Evolutionary conservation across 108 stramenopile genomes (phyloP).

Genomic region (Fragilaria crotonensis): DNA sequence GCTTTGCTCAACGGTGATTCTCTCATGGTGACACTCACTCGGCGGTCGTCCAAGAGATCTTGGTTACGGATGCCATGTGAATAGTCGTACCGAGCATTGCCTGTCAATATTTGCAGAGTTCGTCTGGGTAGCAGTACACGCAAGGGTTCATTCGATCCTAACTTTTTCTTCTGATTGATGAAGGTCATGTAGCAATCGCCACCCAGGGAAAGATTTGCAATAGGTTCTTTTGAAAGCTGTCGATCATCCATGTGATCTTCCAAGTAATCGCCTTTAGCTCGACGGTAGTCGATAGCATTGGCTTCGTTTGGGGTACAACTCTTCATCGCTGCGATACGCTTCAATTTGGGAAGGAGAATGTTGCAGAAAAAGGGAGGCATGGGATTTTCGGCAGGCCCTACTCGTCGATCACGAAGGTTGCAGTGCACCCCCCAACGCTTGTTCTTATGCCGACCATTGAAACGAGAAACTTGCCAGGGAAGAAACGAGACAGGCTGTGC

Average conservation of each 20-base stretch:
- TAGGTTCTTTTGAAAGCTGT: slow-evolving; percentile 50
- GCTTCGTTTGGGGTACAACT: slow-evolving; percentile 48
- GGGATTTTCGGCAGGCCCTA: slow-evolving; percentile 29
- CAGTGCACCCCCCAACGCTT: slow-evolving; percentile 72
- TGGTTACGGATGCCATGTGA: slow-evolving; percentile 50
- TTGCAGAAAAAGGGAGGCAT: slow-evolving; percentile 30
- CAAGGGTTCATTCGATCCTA: slow-evolving; percentile 3
- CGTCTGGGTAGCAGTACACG: slow-evolving; percentile 34
- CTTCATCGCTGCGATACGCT: slow-evolving; percentile 10
- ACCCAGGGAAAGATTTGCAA: slow-evolving; percentile 46
- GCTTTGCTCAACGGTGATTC: slow-evolving; percentile 50
- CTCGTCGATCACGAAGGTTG: slow-evolving; percentile 39
- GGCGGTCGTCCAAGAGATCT: slow-evolving; percentile 43
- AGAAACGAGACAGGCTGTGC: slow-evolving; percentile 3
- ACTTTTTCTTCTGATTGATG: slow-evolving; percentile 13
- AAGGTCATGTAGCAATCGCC: slow-evolving; percentile 66
- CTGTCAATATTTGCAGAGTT: slow-evolving; percentile 45
- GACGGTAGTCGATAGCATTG: slow-evolving; percentile 61
- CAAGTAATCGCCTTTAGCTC: slow-evolving; percentile 34
- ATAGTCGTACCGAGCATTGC: slow-evolving; percentile 54
- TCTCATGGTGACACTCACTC: slow-evolving; percentile 57
- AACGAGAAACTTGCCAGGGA: slow-evolving; percentile 31
- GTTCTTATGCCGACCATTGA: slow-evolving; percentile 45
- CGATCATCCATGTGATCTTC: slow-evolving; percentile 54
- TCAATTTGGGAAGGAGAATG: slow-evolving; percentile 26